Evolutionary conservation across 495 filamentous ascomycete genomes (phyloP), one percentile per base, ranked within the genome.

Genomic region (Talaromyces proteolyticus): DNA sequence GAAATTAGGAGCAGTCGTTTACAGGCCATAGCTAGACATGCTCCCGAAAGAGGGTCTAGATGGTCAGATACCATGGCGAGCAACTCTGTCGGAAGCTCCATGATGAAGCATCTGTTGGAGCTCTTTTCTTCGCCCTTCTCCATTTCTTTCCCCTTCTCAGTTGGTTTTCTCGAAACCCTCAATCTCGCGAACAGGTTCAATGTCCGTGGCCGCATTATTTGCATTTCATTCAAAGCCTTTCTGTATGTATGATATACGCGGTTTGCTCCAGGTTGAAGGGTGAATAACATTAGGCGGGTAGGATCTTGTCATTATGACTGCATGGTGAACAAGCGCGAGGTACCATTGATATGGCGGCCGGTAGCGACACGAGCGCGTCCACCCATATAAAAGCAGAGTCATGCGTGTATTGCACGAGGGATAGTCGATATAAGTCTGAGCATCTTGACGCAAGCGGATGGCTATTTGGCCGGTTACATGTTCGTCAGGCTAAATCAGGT

Each of bases 31-130:
- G 72, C 69, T 41, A 75, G 57, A 42, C 62, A 68, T 12, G 72
- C 69, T 42, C 69, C 64, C 25, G 72, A 65, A 2, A 73, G 48
- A 11, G 67, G 53, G 19, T 62, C 57, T 18, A 75, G 53, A 50
- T 75, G 60, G 6, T 68, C 69, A 11, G 65, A 56, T 38, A 75
- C 73, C 42, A 71, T 67, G 26, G 69, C 52, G 14, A 75, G 52
- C 34, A 75, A 34, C 56, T 75, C 72, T 6, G 69, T 72, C 19
- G 72, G 72, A 17, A 75, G 58, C 52, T 71, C 72, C 44, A 71
- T 57, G 2, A 75, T 58, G 53, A 62, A 57, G 53, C 66, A 72
- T 52, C 24, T 52, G 41, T 11, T 24, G 16, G 25, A 21, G 19
- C 24, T 10, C 17, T 21, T 22, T 40, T 12, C n/a, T 44, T 23